These are phyloP conservation scores for Sphaerostilbella broomeana DNA, from an alignment of 2,329 filamentous ascomycete species.

Conservation along the genomic window DNA sequence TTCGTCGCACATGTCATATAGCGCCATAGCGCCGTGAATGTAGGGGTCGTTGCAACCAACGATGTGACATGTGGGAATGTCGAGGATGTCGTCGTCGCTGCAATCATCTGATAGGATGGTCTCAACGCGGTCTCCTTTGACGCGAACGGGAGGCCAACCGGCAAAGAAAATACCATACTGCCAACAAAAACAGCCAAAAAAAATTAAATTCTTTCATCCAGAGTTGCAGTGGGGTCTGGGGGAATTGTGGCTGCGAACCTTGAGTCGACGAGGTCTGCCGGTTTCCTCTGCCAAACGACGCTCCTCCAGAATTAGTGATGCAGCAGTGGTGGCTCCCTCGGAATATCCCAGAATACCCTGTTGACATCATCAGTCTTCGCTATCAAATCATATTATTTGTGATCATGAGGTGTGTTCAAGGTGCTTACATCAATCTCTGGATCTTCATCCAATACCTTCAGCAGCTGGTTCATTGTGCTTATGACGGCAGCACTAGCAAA, in stretches of 20 bases:
- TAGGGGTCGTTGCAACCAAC: constrained; percentile 54
- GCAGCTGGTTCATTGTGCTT: constrained; percentile 22
- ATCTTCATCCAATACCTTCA: constrained; percentile 39
- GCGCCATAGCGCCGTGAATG: constrained; percentile 51
- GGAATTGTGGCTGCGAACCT: constrained; percentile 23
- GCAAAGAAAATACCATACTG: constrained; percentile 46
- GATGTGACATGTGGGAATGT: constrained; percentile 47
- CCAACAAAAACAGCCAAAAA: no score
- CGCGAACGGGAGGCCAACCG: constrained; percentile 46
- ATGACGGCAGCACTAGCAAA: constrained; percentile 16
- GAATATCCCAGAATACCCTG: constrained; percentile 53
- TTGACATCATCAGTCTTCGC: background rate
- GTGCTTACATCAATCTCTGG: constrained; percentile 24
- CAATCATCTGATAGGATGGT: constrained; percentile 44
- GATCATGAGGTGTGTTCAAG: background rate
- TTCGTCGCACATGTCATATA: constrained; percentile 56
- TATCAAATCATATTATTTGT: background rate
- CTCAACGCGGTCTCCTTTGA: constrained; percentile 30
- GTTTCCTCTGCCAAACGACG: constrained; percentile 29
- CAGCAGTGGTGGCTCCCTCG: constrained; percentile 51
- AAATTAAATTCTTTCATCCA: no score
- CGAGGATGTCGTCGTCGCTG: constrained; percentile 42
- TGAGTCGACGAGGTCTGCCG: constrained; percentile 29
- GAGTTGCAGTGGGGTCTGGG: no score
- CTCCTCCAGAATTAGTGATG: constrained; percentile 47